Base-by-base conservation (phyloP, 2,329 filamentous ascomycete genomes). In the Pseudopyrenochaeta lycopersici region DNA sequence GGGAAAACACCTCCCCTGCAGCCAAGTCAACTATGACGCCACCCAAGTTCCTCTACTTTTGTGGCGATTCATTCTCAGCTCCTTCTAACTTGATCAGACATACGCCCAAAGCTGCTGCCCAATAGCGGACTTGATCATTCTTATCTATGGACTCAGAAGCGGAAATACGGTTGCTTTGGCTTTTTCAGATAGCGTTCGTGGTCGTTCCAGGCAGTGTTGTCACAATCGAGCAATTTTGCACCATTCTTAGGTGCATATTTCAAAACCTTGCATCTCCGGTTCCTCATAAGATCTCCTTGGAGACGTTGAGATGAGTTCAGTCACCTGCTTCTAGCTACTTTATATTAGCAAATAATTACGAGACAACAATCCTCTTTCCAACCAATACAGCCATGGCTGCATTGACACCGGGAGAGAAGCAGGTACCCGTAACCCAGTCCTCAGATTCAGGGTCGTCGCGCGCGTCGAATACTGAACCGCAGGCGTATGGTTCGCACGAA, bases 381-480 rank as follows among this genome's bases (percentile, higher is more conserved):
- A 31, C 52, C 32, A 50, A n/a, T 21, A 45, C 48, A 32, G 40
- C 38, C 14, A 66, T 66, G 63, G 56, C 62, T 55, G 51, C 48
- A 30, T 21, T 47, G 31, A 21, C 30, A 17, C 21, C 47, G 20
- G 58, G 44, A 20, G 45, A 48, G 18, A 67, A 67, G 55, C 60
- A 63, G 53, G 55, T 58, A 32, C 50, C 62, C 49, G 45, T 56
- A 40, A 46, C 55, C 31, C 46, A 60, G 14, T 43, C 21, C 12
- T 51, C 41, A 23, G 64, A 66, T 44, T 57, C 64, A n/a, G 55
- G 36, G 23, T 66, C 62, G 3, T 61, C 58, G 9, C 32, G 54
- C 9, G n/a, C 36, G 10, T 58, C 52, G 9, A 51, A 49, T 7
- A 46, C 40, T 18, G 39, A 54, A 20, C 43, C 14, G 35, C 56